Evolutionary conservation across 2,329 filamentous ascomycete genomes (phyloP), one percentile per base, ranked within the genome.

Genomic region (Ophiostoma sp.): DNA sequence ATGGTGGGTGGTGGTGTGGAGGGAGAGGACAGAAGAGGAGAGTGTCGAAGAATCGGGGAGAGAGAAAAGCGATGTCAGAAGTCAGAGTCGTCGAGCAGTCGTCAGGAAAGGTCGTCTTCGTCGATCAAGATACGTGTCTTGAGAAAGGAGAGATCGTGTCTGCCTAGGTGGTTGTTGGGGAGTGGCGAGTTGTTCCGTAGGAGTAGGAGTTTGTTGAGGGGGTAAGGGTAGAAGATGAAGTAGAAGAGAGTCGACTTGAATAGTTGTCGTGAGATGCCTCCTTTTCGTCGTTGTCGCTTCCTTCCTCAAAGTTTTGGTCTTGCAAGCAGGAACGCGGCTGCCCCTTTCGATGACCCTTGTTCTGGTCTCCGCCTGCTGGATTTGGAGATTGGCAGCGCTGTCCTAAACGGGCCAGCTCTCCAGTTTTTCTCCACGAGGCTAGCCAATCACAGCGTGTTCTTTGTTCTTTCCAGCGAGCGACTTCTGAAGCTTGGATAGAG

Each of bases 1-100:
- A 95, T 96, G 33, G 78, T 82, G 77, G 55, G 31, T 70, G 39
- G 69, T 77, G 55, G 25, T 70, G 39, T 28, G 9, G 9, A 36
- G 45, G 0, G 9, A 1, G 22, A 42, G 12, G 19, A 31, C 11
- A 42, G 22, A 66, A 12, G 22, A 19, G 8, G n/a, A 25, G 36
- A 42, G 6, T 22, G 50, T 28, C 22, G 50, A 15, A 25, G n/a
- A 55, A 5, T 50, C 17, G 31, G 22, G 45, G 25, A 57, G 9
- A 19, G 28, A 11, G 36, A n/a, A 45, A 45, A 19, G 19, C n/a
- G n/a, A 50, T 45, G 9, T 45, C 39, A 36, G 33, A 36, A 36
- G 33, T 36, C 33, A 36, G 8, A 8, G 33, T 36, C 33, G 33
- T 36, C 33, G 33, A 8, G 33, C 8, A 4, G 33, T 36, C 12